Percentiles rank a stretch among this genome's conserved stretches.
Conservation (phyloP, 495 filamentous ascomycete genomes). For the Alectoria sarmentosa region DNA sequence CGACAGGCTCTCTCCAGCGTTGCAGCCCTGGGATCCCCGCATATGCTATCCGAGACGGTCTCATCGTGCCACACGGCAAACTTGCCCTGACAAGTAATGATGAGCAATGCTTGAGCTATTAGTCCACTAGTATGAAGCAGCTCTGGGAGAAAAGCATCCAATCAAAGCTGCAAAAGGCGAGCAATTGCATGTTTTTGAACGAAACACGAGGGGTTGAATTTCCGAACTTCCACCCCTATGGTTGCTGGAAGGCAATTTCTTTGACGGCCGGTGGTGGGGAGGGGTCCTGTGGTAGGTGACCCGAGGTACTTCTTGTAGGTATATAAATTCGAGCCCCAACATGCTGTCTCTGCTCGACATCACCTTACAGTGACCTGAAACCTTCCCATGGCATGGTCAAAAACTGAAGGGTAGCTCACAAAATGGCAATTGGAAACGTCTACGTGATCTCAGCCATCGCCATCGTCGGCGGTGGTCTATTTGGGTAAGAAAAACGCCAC, state of each 20-base stretch:
- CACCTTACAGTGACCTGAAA: not conserved
- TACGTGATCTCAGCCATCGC: constrained; percentile 69
- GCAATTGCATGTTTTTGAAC: not conserved
- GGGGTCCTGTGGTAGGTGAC: too few relatives aligned
- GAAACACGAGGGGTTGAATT: not conserved
- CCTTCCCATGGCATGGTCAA: constrained; percentile 1
- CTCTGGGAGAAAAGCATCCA: not conserved
- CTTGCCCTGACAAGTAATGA: not conserved
- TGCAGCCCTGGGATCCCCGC: not conserved
- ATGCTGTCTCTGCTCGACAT: not conserved
- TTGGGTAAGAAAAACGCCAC: constrained; percentile 47
- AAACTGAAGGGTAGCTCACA: not conserved
- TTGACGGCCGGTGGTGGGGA: not conserved
- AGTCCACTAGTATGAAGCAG: too few relatives aligned
- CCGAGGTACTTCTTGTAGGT: not conserved
- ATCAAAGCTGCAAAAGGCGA: not conserved
- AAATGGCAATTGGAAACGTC: constrained; percentile 51
- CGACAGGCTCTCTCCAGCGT: too few relatives aligned
- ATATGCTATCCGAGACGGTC: not conserved
- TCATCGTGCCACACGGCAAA: not conserved
- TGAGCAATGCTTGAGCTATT: not conserved
- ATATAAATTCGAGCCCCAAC: not conserved
- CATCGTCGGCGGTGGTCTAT: constrained; percentile 71
- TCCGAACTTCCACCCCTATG: not conserved
- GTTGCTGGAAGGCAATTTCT: not conserved